Percentiles rank a stretch among this genome's conserved stretches.
Evolutionary conservation across 1,284 basidiomycete species (phyloP).

Genomic region (Paramarasmius palmivorus): DNA sequence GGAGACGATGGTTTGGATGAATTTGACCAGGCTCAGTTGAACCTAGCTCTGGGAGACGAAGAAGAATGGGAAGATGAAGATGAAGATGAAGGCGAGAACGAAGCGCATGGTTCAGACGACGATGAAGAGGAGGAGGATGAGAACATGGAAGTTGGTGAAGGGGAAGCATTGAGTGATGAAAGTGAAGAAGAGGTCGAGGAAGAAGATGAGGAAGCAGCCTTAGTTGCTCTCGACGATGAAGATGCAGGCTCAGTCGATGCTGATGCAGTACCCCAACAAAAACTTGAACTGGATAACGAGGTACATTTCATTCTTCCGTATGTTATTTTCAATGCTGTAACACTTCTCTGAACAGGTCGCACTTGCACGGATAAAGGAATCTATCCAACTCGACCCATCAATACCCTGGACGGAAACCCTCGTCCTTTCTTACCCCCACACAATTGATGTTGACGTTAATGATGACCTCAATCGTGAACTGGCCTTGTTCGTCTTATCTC

Average conservation of each 20-base stretch:
- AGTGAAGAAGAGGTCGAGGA: conserved; percentile 26
- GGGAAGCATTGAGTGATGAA: conserved; percentile 22
- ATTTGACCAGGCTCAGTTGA: conserved; percentile 53
- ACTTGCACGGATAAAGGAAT: conserved; percentile 78
- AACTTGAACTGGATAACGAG: conserved; percentile 82
- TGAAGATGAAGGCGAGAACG: conserved; percentile 34
- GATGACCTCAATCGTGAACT: conserved; percentile 94
- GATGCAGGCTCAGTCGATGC: conserved; percentile 64
- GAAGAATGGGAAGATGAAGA: conserved; percentile 36
- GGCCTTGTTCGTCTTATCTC: conserved; percentile 76
- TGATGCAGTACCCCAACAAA: conserved; percentile 77
- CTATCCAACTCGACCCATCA: conserved; percentile 74
- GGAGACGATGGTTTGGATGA: conserved; percentile 71
- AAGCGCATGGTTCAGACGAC: conserved; percentile 31
- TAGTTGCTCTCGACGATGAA: conserved; percentile 69
- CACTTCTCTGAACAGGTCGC: conserved; percentile 55
- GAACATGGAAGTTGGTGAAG: conserved; percentile 37
- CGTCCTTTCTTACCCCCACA: conserved; percentile 70
- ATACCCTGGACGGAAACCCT: conserved; percentile 89
- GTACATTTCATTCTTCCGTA: conserved; percentile 35
- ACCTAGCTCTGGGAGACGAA: conserved; percentile 36
- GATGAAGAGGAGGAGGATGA: conserved; percentile 32
- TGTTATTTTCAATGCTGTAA: conserved; percentile 8
- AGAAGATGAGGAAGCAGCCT: conserved; percentile 39
- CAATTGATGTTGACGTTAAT: conserved; percentile 77